phyloP scores from a whole-genome alignment of 1,284 basidiomycete genomes.

The Macrocystidia cucumis region DNA sequence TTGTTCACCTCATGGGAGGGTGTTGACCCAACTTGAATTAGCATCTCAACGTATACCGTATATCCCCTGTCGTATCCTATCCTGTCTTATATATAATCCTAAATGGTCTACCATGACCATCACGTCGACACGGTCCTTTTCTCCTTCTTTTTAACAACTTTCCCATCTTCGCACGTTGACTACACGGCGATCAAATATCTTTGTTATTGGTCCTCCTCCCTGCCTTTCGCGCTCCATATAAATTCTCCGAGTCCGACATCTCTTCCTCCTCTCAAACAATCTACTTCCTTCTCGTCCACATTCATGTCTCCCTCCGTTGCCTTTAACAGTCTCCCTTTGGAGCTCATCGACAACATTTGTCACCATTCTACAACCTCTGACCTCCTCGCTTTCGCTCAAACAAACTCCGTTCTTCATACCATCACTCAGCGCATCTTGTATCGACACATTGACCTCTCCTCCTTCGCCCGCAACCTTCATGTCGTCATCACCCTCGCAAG shows the following conservation, averaged over 20 bases:
- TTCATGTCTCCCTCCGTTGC: slow-evolving; percentile 19
- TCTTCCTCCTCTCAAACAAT: slow-evolving; percentile 8
- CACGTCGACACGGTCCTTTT: slow-evolving; percentile 14
- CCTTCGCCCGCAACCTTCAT: slow-evolving; percentile 33
- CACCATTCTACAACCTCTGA: slow-evolving; percentile 24
- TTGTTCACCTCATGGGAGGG: no score
- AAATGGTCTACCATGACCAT: slow-evolving; percentile 13
- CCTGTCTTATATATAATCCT: slow-evolving; percentile 14
- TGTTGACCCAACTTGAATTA: no score
- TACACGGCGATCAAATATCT: slow-evolving; percentile 24
- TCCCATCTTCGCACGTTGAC: slow-evolving; percentile 16
- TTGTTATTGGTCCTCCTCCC: slow-evolving; percentile 19
- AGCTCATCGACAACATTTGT: slow-evolving; percentile 44
- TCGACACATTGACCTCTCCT: slow-evolving; percentile 40
- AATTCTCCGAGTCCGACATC: no score
- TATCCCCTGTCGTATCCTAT: slow-evolving; percentile 10
- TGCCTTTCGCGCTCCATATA: slow-evolving; percentile 16
- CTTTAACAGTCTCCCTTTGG: slow-evolving; percentile 37
- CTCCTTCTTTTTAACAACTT: slow-evolving; percentile 10
- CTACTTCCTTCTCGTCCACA: slow-evolving; percentile 10
- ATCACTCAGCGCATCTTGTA: slow-evolving; percentile 57
- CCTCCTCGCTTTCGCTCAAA: slow-evolving; percentile 39
- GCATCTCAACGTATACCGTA: no score
- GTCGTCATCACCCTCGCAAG: slow-evolving; percentile 47
- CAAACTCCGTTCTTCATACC: slow-evolving; percentile 31